Evolutionary conservation across 176 grass and related monocot genomes (phyloP).

Genomic region (Carex scoparia): DNA sequence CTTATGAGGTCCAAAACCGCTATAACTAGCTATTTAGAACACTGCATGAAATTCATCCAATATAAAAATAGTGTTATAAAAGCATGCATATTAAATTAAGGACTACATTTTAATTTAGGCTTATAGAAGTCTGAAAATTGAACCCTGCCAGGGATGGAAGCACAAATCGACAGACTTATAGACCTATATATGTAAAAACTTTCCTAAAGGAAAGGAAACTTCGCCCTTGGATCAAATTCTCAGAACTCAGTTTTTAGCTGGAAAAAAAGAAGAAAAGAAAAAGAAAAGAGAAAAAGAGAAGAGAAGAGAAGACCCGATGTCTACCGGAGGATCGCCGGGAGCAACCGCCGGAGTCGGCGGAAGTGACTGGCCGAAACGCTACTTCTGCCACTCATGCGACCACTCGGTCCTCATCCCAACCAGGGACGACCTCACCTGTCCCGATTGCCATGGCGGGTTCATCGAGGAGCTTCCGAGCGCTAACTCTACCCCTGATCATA

Average conservation of each 20-base stretch:
- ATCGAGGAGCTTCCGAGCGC: conserved; percentile 74
- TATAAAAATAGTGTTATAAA: neutral
- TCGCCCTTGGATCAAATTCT: neutral
- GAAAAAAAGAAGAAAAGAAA: neutral
- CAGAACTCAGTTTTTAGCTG: neutral
- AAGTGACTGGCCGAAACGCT: conserved; percentile 51
- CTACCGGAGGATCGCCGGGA: conserved; percentile 49
- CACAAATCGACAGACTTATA: neutral
- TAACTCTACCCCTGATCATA: conserved; percentile 54
- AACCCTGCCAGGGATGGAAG: neutral
- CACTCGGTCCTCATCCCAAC: conserved; percentile 61
- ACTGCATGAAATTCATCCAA: no score
- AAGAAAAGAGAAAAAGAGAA: neutral
- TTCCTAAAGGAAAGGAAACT: neutral
- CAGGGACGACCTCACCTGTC: conserved; percentile 57
- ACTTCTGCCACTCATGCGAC: conserved; percentile 89
- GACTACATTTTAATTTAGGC: neutral
- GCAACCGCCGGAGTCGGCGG: conserved; percentile 32
- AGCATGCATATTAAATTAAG: neutral
- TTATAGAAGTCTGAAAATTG: neutral
- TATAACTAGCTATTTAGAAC: no score
- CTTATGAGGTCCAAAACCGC: no score
- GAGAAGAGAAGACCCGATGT: conserved; percentile 3
- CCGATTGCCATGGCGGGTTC: conserved; percentile 80
- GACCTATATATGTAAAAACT: neutral